Conservation (phyloP, 495 filamentous ascomycete species). For the Neurospora tetrasperma region DNA sequence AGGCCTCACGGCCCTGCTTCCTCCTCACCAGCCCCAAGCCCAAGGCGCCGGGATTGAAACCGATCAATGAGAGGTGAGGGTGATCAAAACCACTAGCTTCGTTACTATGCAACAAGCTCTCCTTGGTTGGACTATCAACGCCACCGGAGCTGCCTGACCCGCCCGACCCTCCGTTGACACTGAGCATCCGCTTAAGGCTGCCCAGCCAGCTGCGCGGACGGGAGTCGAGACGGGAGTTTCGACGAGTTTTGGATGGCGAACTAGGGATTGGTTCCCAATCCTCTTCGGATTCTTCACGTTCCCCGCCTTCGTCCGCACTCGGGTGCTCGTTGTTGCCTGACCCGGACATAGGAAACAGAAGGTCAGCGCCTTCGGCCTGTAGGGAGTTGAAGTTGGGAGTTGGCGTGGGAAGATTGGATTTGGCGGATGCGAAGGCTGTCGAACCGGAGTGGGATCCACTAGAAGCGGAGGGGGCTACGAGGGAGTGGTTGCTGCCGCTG, state of each 20-base stretch:
- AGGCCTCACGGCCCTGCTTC: constrained; percentile 34
- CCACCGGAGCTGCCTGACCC: constrained; percentile 9
- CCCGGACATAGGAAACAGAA: neutral
- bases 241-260: neutral
- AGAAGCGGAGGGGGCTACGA: neutral
- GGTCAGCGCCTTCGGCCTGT: neutral
- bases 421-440: neutral
- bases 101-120: constrained; percentile 15
- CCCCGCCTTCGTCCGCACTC: neutral
- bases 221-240: neutral
- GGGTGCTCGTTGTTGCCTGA: neutral
- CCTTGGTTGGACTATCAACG: constrained; percentile 14
- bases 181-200: constrained; percentile 36
- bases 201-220: constrained; percentile 37
- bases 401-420: neutral
- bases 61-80: neutral
- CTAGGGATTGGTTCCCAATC: neutral
- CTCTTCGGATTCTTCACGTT: neutral
- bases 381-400: neutral
- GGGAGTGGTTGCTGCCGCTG: constrained; percentile 23
- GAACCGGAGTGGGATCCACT: neutral
- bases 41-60: neutral
- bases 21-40: constrained; percentile 17
- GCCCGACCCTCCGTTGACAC: constrained; percentile 12
- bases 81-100: neutral